Base-by-base conservation (phyloP, 495 filamentous ascomycete genomes). In the Penicillium parvum region DNA sequence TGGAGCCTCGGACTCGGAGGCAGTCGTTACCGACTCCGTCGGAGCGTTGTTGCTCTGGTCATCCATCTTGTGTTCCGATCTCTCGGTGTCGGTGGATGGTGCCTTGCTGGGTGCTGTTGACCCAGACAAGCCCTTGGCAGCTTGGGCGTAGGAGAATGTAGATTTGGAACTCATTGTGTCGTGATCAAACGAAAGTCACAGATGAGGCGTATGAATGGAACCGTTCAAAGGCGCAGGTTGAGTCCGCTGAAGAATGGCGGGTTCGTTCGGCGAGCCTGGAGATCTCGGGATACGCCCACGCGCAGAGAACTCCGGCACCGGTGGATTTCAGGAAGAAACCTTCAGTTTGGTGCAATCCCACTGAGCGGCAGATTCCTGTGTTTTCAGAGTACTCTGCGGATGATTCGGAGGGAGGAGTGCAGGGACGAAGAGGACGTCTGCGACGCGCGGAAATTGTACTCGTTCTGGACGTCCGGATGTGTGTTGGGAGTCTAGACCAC, bases 61-160 rank as follows among this genome's bases (percentile, higher is more conserved):
- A 26, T 66, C 60, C 12, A 40, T 36, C 37, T 61, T 62, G 12
- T 62, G 39, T 17, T 63, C 53, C 32, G 40, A 28, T 32, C 50
- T 52, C 37, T 53, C 50, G 37, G 64, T 45, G 37, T 64, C 61
- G 49, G 52, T 44, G 25, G 69, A 54, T 35, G 47, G 47, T 28
- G 64, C 48, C 56, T 66, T 64, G 55, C 72, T 52, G 28, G 67
- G 52, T 20, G 50, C 57, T 44, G 58, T 55, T 43, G 52, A 60
- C 33, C 73, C 52, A 41, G 78, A 66, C 44, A 79, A 73, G 52
- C 88, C 86, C 65, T 88, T 90, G 19, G 91, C 92, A 58, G 91
- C 91, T 73, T 95, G 89, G 43, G 91, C 91, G 68, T 98, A 98
- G 29, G 92, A 96, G 65, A 96, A 94, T 40, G 63, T 61, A 52